phyloP scores from a whole-genome alignment of 1,284 basidiomycete genomes.

The Neolentinus lepideus region DNA sequence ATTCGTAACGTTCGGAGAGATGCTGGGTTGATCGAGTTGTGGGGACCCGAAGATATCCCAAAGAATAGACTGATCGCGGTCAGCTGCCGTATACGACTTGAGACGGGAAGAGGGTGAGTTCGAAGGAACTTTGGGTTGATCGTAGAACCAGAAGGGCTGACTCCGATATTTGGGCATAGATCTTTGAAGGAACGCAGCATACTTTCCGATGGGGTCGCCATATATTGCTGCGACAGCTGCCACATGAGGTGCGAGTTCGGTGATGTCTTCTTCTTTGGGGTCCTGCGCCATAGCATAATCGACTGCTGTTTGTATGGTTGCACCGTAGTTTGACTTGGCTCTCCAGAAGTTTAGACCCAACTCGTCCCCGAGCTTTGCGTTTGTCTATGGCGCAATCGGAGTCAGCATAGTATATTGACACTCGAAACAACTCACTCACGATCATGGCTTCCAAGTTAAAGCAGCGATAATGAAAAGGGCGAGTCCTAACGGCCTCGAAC shows the following conservation, averaged over 20 bases:
- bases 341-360: slow-evolving; percentile 46
- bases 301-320: slow-evolving; percentile 49
- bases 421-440: slow-evolving; percentile 27
- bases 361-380: slow-evolving; percentile 49
- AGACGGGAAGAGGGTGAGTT: slow-evolving; percentile 19
- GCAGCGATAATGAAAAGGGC: slow-evolving; percentile 58
- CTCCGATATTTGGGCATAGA: slow-evolving; percentile 25
- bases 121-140: slow-evolving; percentile 33
- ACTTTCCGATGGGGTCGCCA: slow-evolving; percentile 48
- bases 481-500: slow-evolving; percentile 51
- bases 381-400: slow-evolving; percentile 25
- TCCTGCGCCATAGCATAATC: slow-evolving; percentile 43
- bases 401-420: slow-evolving; percentile 10
- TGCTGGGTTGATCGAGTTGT: neutral
- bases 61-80: slow-evolving; percentile 5
- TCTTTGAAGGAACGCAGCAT: slow-evolving; percentile 34
- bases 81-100: neutral
- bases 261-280: slow-evolving; percentile 35
- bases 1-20: neutral
- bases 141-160: slow-evolving; percentile 44
- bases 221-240: slow-evolving; percentile 46
- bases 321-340: slow-evolving; percentile 39
- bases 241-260: slow-evolving; percentile 44
- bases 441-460: slow-evolving; percentile 68
- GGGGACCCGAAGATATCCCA: neutral